phyloP scores from a whole-genome alignment of 2,329 filamentous ascomycete genomes.

The Fusarium hostae region DNA sequence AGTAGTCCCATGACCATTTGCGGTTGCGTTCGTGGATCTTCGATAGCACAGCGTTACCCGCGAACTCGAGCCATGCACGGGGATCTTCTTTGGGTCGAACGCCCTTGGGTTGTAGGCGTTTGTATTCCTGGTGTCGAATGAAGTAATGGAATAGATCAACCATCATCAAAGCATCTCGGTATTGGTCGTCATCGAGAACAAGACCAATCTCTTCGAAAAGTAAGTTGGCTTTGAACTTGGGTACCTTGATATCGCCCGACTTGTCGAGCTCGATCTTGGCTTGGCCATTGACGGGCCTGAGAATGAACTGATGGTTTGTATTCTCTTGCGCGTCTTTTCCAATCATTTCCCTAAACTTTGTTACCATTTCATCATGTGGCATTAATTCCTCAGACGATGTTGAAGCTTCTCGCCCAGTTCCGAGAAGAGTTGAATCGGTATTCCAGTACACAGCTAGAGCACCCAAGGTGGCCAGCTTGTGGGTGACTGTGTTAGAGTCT shows the following conservation, averaged over 20 bases:
- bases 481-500: slow-evolving; percentile 81
- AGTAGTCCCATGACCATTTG: slow-evolving; percentile 95
- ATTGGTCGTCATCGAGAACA: slow-evolving; percentile 97
- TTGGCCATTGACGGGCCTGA: slow-evolving; percentile 94
- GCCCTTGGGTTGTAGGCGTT: slow-evolving; percentile 86
- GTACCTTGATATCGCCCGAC: slow-evolving; percentile 79
- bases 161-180: slow-evolving; percentile 97
- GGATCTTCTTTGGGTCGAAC: slow-evolving; percentile 88
- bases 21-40: slow-evolving; percentile 96
- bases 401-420: slow-evolving; percentile 77
- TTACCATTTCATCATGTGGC: slow-evolving; percentile 80
- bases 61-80: slow-evolving; percentile 91
- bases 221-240: slow-evolving; percentile 89
- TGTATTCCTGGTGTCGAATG: slow-evolving; percentile 96
- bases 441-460: slow-evolving; percentile 98
- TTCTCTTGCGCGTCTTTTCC: slow-evolving; percentile 71
- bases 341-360: slow-evolving; percentile 82
- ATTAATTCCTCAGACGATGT: slow-evolving; percentile 63
- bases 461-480: slow-evolving; percentile 92
- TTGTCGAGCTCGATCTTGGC: slow-evolving; percentile 97
- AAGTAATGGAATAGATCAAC: slow-evolving; percentile 99
- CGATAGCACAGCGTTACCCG: slow-evolving; percentile 85
- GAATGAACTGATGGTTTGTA: slow-evolving; percentile 84
- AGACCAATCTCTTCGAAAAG: slow-evolving; percentile 98
- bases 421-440: slow-evolving; percentile 87